Conservation (phyloP, 345 rosid species). For the Barbarea vulgaris region DNA sequence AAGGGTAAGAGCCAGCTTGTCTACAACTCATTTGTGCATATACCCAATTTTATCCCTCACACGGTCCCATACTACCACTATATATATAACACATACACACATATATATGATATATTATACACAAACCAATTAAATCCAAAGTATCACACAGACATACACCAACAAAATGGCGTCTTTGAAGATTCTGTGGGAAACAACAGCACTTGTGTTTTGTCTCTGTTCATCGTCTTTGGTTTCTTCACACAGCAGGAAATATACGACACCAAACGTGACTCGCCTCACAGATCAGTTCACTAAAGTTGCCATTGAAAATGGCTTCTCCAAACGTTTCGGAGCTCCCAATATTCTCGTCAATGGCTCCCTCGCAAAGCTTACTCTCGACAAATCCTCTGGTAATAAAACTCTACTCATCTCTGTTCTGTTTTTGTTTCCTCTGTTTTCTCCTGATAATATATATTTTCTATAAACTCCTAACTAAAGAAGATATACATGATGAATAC, state of each 20-base stretch:
- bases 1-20: conserved; percentile 36
- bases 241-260: conserved; percentile 54
- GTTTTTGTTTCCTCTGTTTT: not conserved
- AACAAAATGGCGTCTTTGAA: conserved; percentile 34
- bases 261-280: conserved; percentile 60
- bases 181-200: conserved; percentile 32
- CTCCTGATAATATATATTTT: not conserved
- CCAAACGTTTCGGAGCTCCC: conserved; percentile 53
- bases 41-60: conserved; percentile 22
- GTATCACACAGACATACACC: conserved; percentile 30
- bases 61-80: not conserved
- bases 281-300: conserved; percentile 65
- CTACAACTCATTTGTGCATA: conserved; percentile 15
- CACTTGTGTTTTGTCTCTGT: conserved; percentile 45
- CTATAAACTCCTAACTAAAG: not conserved
- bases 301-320: conserved; percentile 52
- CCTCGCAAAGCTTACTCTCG: conserved; percentile 62
- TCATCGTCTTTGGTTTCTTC: conserved; percentile 52
- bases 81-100: conserved; percentile 20
- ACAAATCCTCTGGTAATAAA: conserved; percentile 64
- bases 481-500: not conserved
- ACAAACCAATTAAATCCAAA: conserved; percentile 4
- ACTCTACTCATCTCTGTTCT: not conserved
- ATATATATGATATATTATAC: conserved; percentile 6
- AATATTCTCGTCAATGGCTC: conserved; percentile 69